phyloP scores from a whole-genome alignment of 352 stramenopile genomes.

The Globisporangium spiculum region DNA sequence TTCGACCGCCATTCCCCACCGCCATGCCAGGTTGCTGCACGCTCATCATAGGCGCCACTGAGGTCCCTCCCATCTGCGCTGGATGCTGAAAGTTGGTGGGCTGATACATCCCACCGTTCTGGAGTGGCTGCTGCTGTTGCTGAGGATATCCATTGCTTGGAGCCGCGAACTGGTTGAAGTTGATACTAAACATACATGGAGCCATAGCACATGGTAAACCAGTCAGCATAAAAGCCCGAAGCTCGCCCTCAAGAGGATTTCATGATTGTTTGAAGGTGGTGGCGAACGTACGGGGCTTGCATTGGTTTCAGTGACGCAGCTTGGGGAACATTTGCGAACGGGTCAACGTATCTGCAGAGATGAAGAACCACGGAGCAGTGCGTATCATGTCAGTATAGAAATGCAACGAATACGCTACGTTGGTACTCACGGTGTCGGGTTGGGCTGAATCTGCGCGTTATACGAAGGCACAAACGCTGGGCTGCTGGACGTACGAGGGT shows the following conservation, averaged over 20 bases:
- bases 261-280: not conserved
- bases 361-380: not conserved
- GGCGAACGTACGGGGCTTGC: constrained; percentile 22
- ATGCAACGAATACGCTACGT: not conserved
- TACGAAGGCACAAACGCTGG: constrained; percentile 21
- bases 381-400: not conserved
- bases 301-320: constrained; percentile 42
- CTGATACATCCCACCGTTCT: constrained; percentile 20
- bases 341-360: constrained; percentile 48
- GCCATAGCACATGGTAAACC: not conserved
- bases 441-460: constrained; percentile 7
- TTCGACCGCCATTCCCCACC: not conserved
- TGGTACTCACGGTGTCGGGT: constrained; percentile 5
- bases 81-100: constrained; percentile 27
- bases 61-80: constrained; percentile 16
- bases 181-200: constrained; percentile 26
- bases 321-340: constrained; percentile 49
- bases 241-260: not conserved
- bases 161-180: constrained; percentile 46
- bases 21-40: constrained; percentile 24
- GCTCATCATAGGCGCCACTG: constrained; percentile 7
- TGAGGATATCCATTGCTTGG: constrained; percentile 25
- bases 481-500: constrained; percentile 26
- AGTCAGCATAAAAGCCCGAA: not conserved
- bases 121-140: constrained; percentile 21